Base-by-base conservation (phyloP, 768 basidiomycete species). In the Rhodocollybia butyracea region DNA sequence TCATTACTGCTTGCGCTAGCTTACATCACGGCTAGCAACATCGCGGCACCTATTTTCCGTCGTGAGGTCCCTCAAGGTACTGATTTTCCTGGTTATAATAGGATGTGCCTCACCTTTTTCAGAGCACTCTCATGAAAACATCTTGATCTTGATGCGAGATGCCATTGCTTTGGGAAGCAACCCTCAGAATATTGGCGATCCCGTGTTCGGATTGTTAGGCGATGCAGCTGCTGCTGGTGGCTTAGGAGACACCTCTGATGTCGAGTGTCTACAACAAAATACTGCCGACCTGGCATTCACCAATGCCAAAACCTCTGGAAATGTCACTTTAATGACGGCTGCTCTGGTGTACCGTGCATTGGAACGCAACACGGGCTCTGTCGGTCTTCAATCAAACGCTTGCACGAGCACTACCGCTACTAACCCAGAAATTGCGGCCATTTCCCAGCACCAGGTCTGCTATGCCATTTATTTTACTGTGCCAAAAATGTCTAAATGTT, bases 21-120 rank as follows among this genome's bases (percentile, higher is more conserved):
- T 47, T 68, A 60, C 56, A 57, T 78, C 53, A 67, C 70, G 51
- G 61, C 64, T 53, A 61, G 66, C 40, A 64, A 67, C 27, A 61
- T 70, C 11, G 74, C 78, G 42, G 65, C 73, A 22, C 81, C 82
- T 21, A 68, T 80, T 50, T 19, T 53, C 10, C 76, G 74, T 59
- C 80, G 84, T 59, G 84, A 85, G 67, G 84, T 85, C 27, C 84
- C 84, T 22, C 84, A 86, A 74, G 83, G 84, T 83, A 63, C 56
- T 32, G 26, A 10, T 3, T 5, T 10, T 13, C 26, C 21, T 42
- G 58, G 2, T 38, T 4, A 15, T 15, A 22, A 19, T 12, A 31
- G 36, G 48, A 52, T 56, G 39, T 54, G 29, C 26, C 43, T 62
- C 32, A 57, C 47, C 32, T 48, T 48, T 38, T 53, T 51, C 59